Base-by-base conservation (phyloP, 768 basidiomycete species). In the Trametes cinnabarina region DNA sequence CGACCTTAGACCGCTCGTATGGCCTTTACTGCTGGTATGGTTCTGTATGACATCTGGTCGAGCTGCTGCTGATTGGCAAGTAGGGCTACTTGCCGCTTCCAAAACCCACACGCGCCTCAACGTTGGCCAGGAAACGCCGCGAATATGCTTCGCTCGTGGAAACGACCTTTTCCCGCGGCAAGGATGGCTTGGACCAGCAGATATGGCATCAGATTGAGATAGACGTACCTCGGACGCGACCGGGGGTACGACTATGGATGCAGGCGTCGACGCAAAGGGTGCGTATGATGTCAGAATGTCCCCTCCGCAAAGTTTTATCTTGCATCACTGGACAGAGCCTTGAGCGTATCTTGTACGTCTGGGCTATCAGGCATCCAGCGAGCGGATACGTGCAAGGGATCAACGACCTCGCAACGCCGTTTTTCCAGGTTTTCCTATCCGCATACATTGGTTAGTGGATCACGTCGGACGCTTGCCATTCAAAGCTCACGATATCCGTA, bases 151-250 rank as follows among this genome's bases (percentile, higher is more conserved):
- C 90, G 15, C 80, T 98, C 59, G 95, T 96, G 8, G 84, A 92
- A 63, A 78, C 94, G 17, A 88, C 97, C 15, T 99, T 98, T 70
- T 85, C 90, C 12, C 82, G 91, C 37, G 93, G 93, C 57, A 82
- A 84, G 28, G 87, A 90, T 55, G 87, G 90, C 0, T 80, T 96
- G 28, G 96, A 99, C 72, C 93, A 94, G 66, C 90, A 92, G 72
- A 96, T 98, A 69, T 98, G 97, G 97, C 97, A 98, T 74, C 97
- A 99, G 73, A 98, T 98, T 65, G 93, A 94, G 68, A 98, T 98
- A 58, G 97, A 99, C 67, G 96, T 98, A 6, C 97, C 97, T 11
- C 80, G 97, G 51, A 99, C 97, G 37, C 76, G 95, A 48, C 95
- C 97, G 17, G 94, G 95, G 20, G 86, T 96, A 11, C 81, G 77